Evolutionary conservation across 73 alveolate genomes (phyloP).

Genomic region (Paramecium octaurelia): DNA sequence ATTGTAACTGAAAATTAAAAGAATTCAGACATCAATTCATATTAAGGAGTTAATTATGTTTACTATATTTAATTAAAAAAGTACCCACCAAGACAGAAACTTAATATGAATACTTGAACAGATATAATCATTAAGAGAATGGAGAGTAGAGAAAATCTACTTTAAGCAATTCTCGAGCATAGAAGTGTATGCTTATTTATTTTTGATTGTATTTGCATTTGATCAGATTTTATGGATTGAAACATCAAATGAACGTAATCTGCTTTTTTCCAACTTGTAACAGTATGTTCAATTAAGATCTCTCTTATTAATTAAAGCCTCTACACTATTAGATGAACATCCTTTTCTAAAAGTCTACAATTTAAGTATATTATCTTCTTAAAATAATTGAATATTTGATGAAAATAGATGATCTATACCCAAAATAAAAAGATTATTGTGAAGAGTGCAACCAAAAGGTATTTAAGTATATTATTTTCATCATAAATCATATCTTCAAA

Average conservation of each 20-base stretch:
- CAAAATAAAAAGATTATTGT: background rate
- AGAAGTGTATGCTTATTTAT: background rate
- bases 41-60: background rate
- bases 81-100: background rate
- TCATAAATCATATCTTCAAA: background rate
- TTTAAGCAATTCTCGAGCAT: background rate
- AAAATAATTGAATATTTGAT: background rate
- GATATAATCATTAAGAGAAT: background rate
- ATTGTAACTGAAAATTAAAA: background rate
- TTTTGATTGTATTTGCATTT: background rate
- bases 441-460: background rate
- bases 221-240: background rate
- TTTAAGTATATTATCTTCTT: background rate
- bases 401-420: background rate
- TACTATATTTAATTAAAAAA: background rate
- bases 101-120: background rate
- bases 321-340: background rate
- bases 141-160: background rate
- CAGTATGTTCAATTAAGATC: background rate
- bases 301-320: background rate
- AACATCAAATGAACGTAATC: conserved; percentile 16
- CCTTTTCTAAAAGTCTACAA: background rate
- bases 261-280: background rate
- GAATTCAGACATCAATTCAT: background rate
- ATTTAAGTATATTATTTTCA: background rate